Base-by-base conservation (phyloP, 148 eudicot species). In the Chenopodium berlandieri region DNA sequence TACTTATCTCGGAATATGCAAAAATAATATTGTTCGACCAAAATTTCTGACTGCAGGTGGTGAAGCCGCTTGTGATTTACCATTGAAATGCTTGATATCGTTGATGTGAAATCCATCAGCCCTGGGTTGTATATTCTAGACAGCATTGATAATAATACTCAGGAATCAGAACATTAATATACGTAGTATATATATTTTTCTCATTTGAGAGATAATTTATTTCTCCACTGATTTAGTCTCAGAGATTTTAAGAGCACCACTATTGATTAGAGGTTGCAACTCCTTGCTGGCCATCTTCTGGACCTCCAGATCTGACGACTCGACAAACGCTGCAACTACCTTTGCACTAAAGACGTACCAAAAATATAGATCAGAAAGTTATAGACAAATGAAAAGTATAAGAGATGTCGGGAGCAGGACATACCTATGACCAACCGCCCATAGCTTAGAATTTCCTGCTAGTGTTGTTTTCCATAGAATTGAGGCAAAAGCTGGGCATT, bases 371-470 rank as follows among this genome's bases (percentile, higher is more conserved):
- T 84, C 37, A 83, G 64, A 71, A 76, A 19, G 31, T 22, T 11
- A 25, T 27, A 13, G 25, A 6, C 25, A 48, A 37, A 22, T 75
- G 19, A 20, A 14, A n/a, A 40, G 54, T 14, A 9, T 0, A 13
- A 70, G 40, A 34, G 20, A 44, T n/a, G 4, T 20, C 17, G 25
- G 48, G 23, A 67, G 52, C 23, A 40, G 14, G 10, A 3, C 22
- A 58, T 78, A 96, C 99, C 99, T 92, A 93, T 94, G 93, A 75
- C 97, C 99, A 75, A 89, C 83, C 63, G 95, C 93, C 99, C 95
- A 94, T 19, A 44, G 83, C 85, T 85, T 77, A 62, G 86, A 89
- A 54, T 90, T 92, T 79, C 95, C 98, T 89, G 89, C 63, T 17
- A 96, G 82, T 47, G 98, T 94, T 44, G 72, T 88, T 63, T 88